These are phyloP conservation scores for Elsinoe arachidis DNA, from an alignment of 2,329 filamentous ascomycete genomes.

Conservation along the genomic window DNA sequence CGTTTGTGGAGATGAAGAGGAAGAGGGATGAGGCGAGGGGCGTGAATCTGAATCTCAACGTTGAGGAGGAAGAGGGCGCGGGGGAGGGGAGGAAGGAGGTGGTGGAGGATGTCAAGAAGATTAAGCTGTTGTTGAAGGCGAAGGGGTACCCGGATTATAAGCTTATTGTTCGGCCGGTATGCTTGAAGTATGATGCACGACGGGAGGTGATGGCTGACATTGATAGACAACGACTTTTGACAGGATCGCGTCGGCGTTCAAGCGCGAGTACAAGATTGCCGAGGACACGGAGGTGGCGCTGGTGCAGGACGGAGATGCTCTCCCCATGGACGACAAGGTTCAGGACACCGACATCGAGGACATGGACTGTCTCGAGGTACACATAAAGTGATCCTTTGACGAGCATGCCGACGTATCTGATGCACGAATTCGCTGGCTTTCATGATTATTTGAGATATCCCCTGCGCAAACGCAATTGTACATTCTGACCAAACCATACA, in stretches of 20 bases:
- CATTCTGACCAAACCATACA: not conserved
- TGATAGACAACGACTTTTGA: conserved; percentile 49
- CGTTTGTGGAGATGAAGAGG: conserved; percentile 45
- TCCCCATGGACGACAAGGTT: conserved; percentile 54
- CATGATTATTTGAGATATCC: conserved; percentile 3
- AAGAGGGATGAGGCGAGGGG: conserved; percentile 32
- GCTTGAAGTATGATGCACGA: conserved; percentile 18
- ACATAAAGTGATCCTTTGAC: conserved; percentile 42
- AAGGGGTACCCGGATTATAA: conserved; percentile 44
- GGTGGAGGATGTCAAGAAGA: conserved; percentile 24
- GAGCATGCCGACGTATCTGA: not conserved
- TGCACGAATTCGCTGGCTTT: not conserved
- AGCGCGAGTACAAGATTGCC: conserved; percentile 44
- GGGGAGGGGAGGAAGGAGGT: conserved; percentile 16
- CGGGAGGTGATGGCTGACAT: conserved; percentile 20
- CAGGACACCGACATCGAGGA: conserved; percentile 64
- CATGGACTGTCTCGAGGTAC: conserved; percentile 66
- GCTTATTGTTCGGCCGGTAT: conserved; percentile 41
- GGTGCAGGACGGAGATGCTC: conserved; percentile 65
- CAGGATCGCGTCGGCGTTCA: conserved; percentile 55
- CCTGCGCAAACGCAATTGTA: not conserved
- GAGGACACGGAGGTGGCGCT: conserved; percentile 50
- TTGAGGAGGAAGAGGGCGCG: conserved; percentile 12
- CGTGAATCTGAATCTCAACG: not conserved
- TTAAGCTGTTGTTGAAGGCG: conserved; percentile 45